Evolutionary conservation across 169 alveolate species (phyloP).

Genomic region (Eimeria falciformis): DNA sequence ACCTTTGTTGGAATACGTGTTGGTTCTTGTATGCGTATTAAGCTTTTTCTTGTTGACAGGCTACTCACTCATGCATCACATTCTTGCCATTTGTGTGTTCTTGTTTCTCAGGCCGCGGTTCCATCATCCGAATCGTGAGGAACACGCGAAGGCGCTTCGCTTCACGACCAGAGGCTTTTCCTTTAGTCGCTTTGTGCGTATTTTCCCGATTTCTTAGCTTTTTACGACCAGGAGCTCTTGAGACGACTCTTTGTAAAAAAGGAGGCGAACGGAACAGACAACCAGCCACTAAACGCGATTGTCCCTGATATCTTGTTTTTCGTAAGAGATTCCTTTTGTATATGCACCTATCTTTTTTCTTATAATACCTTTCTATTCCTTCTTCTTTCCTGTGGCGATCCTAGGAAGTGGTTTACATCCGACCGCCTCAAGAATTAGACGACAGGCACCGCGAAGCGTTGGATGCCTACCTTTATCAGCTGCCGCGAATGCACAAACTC

Average conservation of each 20-base stretch:
- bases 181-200: not conserved
- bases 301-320: no score
- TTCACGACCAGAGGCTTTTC: slow-evolving; percentile 31
- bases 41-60: not conserved
- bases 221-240: no score
- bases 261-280: no score
- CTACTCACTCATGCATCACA: not conserved
- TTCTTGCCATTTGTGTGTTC: not conserved
- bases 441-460: slow-evolving; percentile 54
- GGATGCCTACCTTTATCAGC: slow-evolving; percentile 39
- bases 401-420: slow-evolving; percentile 73
- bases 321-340: no score
- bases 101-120: slow-evolving; percentile 66
- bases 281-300: no score
- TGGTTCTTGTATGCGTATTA: not conserved
- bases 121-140: slow-evolving; percentile 70
- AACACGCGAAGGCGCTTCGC: slow-evolving; percentile 51
- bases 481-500: slow-evolving; percentile 68
- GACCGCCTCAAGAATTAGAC: slow-evolving; percentile 61
- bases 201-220: not conserved
- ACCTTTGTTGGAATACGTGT: not conserved
- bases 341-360: not conserved
- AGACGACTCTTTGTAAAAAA: no score
- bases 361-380: not conserved
- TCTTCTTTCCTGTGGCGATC: not conserved